phyloP scores from a whole-genome alignment of 176 grass and related monocot species.

The Paspalum notatum region DNA sequence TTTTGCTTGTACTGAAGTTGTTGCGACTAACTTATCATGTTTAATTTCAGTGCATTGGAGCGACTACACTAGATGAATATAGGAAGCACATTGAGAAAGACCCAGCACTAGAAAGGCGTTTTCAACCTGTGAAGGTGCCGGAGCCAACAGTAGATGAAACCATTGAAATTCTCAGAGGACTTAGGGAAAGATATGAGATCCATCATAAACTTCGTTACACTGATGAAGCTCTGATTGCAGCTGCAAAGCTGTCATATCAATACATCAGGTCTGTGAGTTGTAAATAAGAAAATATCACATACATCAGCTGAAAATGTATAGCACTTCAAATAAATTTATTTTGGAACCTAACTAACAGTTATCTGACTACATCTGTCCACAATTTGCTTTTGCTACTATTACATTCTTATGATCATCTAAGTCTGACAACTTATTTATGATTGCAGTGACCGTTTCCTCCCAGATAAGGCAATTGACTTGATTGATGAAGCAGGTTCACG shows the following conservation, averaged over 20 bases:
- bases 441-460: constrained; percentile 82
- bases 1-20: constrained; percentile 22
- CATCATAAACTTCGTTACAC: constrained; percentile 94
- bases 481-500: constrained; percentile 90
- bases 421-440: constrained; percentile 28
- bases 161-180: constrained; percentile 87
- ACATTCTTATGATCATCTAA: neutral
- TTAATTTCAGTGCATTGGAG: constrained; percentile 81
- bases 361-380: neutral
- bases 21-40: constrained; percentile 12
- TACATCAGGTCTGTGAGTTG: constrained; percentile 76
- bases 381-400: constrained; percentile 25
- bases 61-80: constrained; percentile 95
- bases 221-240: constrained; percentile 75
- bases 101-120: constrained; percentile 88
- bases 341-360: constrained; percentile 17
- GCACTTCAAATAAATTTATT: neutral
- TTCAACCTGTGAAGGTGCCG: constrained; percentile 96
- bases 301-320: neutral
- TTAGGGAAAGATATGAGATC: constrained; percentile 89
- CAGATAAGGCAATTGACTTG: constrained; percentile 96
- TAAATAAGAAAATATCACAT: constrained; percentile 21
- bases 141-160: constrained; percentile 96
- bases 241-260: constrained; percentile 84
- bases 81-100: constrained; percentile 97